A percentile compares a stretch with the other conserved stretches of the same genome.
Evolutionary conservation across 176 grass and related monocot genomes (phyloP).

Genomic region (Alloteropsis semialata): DNA sequence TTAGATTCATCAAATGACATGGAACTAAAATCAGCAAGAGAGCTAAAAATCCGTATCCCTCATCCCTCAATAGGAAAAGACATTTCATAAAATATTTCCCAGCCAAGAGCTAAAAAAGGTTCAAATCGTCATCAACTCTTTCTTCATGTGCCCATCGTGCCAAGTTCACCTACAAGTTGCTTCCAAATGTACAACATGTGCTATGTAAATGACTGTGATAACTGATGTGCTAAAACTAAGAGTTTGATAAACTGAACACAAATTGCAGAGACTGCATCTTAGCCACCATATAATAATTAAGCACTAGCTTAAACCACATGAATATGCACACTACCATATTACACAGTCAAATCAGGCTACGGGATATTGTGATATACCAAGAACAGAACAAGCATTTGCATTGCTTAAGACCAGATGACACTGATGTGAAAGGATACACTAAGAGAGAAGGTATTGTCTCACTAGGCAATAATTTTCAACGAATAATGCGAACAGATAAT

Average conservation of each 20-base stretch:
- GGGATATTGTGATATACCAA: neutral
- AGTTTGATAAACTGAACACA: neutral
- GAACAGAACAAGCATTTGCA: neutral
- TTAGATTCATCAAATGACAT: conserved; percentile 44
- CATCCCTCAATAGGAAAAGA: neutral
- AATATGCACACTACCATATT: neutral
- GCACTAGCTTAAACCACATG: neutral
- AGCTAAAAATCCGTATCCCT: neutral
- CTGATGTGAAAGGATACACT: neutral
- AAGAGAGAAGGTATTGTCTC: neutral
- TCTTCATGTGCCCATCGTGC: neutral
- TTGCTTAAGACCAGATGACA: neutral
- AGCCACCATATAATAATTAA: neutral
- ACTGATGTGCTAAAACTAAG: neutral
- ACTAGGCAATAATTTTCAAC: neutral
- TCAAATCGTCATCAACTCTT: neutral
- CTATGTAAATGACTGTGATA: neutral
- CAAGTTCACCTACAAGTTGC: neutral
- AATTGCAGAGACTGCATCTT: conserved; percentile 8
- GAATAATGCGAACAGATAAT: neutral
- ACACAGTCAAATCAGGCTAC: neutral
- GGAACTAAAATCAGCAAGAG: conserved; percentile 26
- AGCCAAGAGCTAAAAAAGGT: neutral
- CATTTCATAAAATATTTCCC: neutral
- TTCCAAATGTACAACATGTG: neutral